Evolutionary conservation across 2,329 filamentous ascomycete species (phyloP), one percentile per base, ranked within the genome.

Genomic region (Cordyceps farinosa): DNA sequence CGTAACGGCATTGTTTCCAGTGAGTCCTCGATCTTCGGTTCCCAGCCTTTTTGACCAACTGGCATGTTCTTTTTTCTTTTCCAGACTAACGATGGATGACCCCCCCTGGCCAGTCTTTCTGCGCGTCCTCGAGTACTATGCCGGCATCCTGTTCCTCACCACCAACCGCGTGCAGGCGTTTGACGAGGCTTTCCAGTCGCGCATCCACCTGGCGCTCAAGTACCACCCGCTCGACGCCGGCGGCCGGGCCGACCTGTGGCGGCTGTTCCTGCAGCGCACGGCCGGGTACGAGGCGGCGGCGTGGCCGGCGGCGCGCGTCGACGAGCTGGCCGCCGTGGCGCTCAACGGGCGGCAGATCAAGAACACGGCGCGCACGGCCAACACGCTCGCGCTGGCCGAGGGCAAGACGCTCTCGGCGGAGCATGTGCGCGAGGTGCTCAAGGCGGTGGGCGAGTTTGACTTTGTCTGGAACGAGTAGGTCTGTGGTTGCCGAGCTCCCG

Each of bases 281-380:
- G 34, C 59, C 13, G 55, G 68, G 29, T 27, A 67, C 29, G 58
- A 69, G 10, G 62, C 69, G 17, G 66, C 65, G 47, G 42, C 69
- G 3, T 62, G 72, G 13, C 59, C 74, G 9, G 51, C 57, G 1
- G 38, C 17, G 42, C 42, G 69, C 3, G 40, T 72, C 0, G 64
- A 65, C 0, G 71, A 78, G 47, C 66, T 81, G 15, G 72, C 75
- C 1, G 57, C 64, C 5, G 66, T 74, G 30, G 67, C 74, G 17
- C 69, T 80, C 65, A 80, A 80, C 51, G 78, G 78, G 2, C 68
- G 76, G 3, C 74, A 80, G 68, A 79, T 80, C 27, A 72, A 78
- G 30, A 80, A 80, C 59, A 65, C 66, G 0, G 68, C 75, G 8
- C 69, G 69, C 0, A 71, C 70, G 1, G 69, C 71, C 1, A 68